Percentiles rank a stretch among this genome's conserved stretches.
Conservation (phyloP, 257 asterid species). For the Mentha longifolia region DNA sequence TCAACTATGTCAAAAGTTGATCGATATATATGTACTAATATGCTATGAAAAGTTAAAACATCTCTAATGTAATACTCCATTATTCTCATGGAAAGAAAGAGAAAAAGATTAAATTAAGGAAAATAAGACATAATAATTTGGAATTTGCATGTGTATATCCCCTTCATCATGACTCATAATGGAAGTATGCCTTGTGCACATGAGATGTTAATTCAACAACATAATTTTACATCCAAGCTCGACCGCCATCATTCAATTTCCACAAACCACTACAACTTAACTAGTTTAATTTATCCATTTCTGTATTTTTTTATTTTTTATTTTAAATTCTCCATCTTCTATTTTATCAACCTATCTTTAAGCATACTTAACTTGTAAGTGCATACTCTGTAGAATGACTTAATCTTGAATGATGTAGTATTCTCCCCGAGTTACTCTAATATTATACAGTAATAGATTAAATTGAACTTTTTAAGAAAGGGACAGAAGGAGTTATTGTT, state of each 20-base stretch:
- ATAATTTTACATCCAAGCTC: conserved; percentile 16
- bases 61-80: too few species aligned
- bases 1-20: too few species aligned
- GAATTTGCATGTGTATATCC: conserved; percentile 5
- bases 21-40: too few species aligned
- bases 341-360: neutral
- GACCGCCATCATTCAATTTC: conserved; percentile 14
- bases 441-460: too few species aligned
- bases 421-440: too few species aligned
- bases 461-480: too few species aligned
- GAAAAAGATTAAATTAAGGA: neutral
- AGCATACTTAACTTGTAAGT: conserved; percentile 24
- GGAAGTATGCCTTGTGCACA: conserved; percentile 24
- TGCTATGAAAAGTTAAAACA: too few species aligned
- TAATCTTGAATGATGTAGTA: too few species aligned
- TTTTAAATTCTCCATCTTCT: too few species aligned
- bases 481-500: too few species aligned
- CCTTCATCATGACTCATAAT: conserved; percentile 29
- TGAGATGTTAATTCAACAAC: conserved; percentile 29
- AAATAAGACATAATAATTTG: neutral
- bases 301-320: too few species aligned
- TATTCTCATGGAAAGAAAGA: neutral
- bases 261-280: neutral
- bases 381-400: neutral
- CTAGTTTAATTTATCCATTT: neutral